Base-by-base conservation (phyloP, 176 grass and related monocot species). In the Elymus sibiricus region DNA sequence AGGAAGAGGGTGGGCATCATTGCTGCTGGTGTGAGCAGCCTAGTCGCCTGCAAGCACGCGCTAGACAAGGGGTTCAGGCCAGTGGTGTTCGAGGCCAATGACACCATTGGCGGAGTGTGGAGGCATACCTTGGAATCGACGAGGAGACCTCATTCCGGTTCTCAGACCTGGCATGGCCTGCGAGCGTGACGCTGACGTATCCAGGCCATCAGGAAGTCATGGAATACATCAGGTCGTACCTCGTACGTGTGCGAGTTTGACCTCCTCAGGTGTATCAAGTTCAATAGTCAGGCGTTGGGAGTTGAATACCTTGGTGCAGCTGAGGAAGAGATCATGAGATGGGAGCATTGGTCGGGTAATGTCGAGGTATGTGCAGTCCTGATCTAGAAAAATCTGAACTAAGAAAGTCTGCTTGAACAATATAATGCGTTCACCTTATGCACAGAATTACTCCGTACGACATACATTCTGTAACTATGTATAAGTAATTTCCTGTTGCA, bases 41-140 rank as follows among this genome's bases (percentile, higher is more conserved):
- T 95, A 16, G 89, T 89, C 11, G 93, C 89, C 47, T 98, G 95
- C 95, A 98, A 95, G 90, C 91, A 95, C 58, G 63, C 55, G 1
- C 24, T 91, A 0, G 89, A 92, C 49, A 90, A 84, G 53, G 95
- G 93, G 35, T 94, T 95, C 47, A 71, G 82, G 14, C 91, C 91
- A 3, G 77, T 92, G 26, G 90, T 95, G 11, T 92, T 92, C 7
- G 93, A 98, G 78, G 82, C 91, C 1, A 80, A 92, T 31, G 63
- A 32, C 19, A 78, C 29, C 44, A 87, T 95, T 25, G 95, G 95
- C 5, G 93, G 91, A 11, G 88, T 98, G 42, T 95, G 93, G 95
- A 59, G 86, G 0, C 91, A 86, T 60, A 95, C 95, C 38, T 62
- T 92, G 46, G 86, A 84, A 64, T 95, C 95, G 0, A 98, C 93